Conservation (phyloP, 140 eudicot genomes). For the Stevia rebaudiana region DNA sequence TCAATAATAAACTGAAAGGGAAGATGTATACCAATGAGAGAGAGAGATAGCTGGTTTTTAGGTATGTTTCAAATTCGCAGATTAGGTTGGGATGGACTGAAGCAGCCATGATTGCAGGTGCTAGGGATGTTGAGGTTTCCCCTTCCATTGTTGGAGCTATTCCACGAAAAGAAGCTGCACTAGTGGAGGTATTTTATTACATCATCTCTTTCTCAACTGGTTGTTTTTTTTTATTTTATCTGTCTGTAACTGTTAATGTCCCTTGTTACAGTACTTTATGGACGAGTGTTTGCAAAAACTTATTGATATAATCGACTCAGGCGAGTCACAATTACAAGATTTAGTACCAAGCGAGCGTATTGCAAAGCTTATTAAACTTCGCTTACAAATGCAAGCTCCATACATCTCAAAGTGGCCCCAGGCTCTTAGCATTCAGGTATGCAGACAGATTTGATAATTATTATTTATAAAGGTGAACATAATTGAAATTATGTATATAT, state of each 20-base stretch:
- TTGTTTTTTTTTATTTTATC: not conserved
- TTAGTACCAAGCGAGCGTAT: constrained; percentile 74
- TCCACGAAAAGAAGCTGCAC: constrained; percentile 86
- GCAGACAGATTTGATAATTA: not conserved
- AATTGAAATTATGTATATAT: not conserved
- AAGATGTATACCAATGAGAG: no score
- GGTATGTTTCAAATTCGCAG: no score
- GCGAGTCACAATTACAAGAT: constrained; percentile 41
- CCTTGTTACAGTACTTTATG: constrained; percentile 67
- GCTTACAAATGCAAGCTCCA: constrained; percentile 80
- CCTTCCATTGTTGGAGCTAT: constrained; percentile 93
- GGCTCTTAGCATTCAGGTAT: constrained; percentile 91
- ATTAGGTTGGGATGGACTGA: constrained; percentile 77
- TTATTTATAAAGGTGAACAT: no score
- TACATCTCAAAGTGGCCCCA: constrained; percentile 89
- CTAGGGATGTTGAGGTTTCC: constrained; percentile 75
- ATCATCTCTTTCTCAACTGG: not conserved
- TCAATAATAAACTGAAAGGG: no score
- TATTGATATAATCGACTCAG: constrained; percentile 57
- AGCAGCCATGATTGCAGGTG: constrained; percentile 95
- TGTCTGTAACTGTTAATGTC: not conserved
- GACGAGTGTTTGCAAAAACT: constrained; percentile 87
- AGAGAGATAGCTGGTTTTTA: no score
- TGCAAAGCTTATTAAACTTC: constrained; percentile 49
- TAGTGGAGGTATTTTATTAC: constrained; percentile 54